Percentiles rank a stretch among this genome's conserved stretches.
These are phyloP conservation scores for Paramyrothecium sp. DNA, from an alignment of 2,329 filamentous ascomycete species.

Conservation along the genomic window DNA sequence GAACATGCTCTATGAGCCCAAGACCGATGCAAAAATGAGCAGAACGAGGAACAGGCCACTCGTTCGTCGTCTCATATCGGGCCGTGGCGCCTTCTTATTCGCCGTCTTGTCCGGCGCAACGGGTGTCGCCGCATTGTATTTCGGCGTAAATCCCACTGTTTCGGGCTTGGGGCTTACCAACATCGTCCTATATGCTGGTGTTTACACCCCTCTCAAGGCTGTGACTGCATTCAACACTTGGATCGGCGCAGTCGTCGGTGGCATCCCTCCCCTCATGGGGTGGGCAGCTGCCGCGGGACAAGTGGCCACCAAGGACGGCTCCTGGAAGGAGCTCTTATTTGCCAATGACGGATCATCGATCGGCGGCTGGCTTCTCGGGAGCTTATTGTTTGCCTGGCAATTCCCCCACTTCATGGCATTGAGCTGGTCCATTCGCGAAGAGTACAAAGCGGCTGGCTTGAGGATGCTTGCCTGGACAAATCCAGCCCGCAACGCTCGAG, in stretches of 20 bases:
- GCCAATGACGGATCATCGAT: constrained; percentile 57
- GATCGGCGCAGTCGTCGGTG: constrained; percentile 89
- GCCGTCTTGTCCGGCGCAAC: constrained; percentile 68
- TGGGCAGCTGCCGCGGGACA: constrained; percentile 95
- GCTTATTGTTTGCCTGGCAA: constrained; percentile 89
- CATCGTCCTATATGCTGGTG: constrained; percentile 83
- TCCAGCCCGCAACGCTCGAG: constrained; percentile 78
- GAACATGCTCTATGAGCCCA: constrained; percentile 95
- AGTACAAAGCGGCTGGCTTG: constrained; percentile 73
- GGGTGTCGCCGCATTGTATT: constrained; percentile 74
- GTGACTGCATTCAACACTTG: constrained; percentile 88
- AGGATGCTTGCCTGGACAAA: constrained; percentile 84
- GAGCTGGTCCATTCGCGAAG: constrained; percentile 82
- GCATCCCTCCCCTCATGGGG: constrained; percentile 94
- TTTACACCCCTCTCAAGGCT: constrained; percentile 92
- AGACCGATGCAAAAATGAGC: constrained; percentile 88
- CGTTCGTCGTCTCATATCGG: constrained; percentile 75
- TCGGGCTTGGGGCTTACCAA: constrained; percentile 82
- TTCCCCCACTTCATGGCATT: constrained; percentile 98
- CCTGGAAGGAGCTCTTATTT: constrained; percentile 76
- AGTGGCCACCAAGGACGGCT: constrained; percentile 71
- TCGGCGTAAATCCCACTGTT: constrained; percentile 92
- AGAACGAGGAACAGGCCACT: constrained; percentile 90
- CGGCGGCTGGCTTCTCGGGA: constrained; percentile 87
- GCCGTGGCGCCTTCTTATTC: constrained; percentile 71